Percentiles rank a stretch among this genome's conserved stretches.
These are phyloP conservation scores for Salix brachista DNA, from an alignment of 345 rosid species.

Conservation along the genomic window DNA sequence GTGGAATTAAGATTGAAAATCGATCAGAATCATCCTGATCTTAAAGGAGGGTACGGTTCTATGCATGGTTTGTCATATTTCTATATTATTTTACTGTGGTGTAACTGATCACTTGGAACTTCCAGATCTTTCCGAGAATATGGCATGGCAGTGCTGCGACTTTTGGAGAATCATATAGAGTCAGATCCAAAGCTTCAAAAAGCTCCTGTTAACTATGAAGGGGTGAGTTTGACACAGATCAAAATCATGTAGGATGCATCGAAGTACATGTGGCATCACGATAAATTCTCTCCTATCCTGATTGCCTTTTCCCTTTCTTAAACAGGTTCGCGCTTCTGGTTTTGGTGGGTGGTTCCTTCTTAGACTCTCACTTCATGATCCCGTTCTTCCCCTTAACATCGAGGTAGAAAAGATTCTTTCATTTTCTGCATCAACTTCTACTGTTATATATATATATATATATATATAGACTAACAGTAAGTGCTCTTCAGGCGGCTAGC, in stretches of 20 bases:
- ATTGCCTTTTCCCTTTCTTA: not conserved
- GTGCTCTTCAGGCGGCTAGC: slow-evolving; percentile 55
- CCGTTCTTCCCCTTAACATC: slow-evolving; percentile 95
- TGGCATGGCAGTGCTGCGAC: slow-evolving; percentile 80
- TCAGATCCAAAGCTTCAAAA: slow-evolving; percentile 58
- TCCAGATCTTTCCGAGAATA: slow-evolving; percentile 83
- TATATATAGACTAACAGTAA: not conserved
- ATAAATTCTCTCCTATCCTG: not conserved
- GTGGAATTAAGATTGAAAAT: slow-evolving; percentile 86
- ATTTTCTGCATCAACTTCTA: slow-evolving; percentile 4
- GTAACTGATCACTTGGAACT: slow-evolving; percentile 6
- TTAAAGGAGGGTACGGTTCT: slow-evolving; percentile 77
- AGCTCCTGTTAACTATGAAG: slow-evolving; percentile 86
- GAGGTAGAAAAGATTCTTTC: slow-evolving; percentile 48
- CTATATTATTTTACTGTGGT: not conserved
- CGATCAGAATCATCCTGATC: slow-evolving; percentile 72
- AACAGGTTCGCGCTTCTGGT: slow-evolving; percentile 83
- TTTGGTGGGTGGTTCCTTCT: slow-evolving; percentile 98
- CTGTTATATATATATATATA: not conserved
- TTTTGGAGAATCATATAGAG: slow-evolving; percentile 52
- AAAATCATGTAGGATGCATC: not conserved
- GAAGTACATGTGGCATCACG: not conserved
- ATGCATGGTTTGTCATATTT: slow-evolving; percentile 1
- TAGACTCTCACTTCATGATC: slow-evolving; percentile 96
- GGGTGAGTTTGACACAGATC: slow-evolving; percentile 47